Evolutionary conservation across 2,329 filamentous ascomycete species (phyloP).

Genomic region (Zelopaecilomyces penicillatus): DNA sequence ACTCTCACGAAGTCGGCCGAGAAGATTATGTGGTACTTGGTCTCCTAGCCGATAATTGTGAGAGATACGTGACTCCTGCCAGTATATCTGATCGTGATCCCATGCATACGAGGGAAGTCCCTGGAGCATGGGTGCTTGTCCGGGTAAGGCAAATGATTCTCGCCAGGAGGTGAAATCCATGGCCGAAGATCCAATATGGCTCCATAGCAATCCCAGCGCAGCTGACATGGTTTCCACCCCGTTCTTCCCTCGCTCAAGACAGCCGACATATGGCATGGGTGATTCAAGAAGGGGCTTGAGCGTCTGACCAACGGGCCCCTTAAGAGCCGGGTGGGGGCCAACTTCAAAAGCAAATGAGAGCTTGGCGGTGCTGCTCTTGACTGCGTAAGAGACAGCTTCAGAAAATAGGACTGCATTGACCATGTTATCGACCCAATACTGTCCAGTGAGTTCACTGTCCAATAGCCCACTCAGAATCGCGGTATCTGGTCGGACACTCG

Average conservation of each 20-base stretch:
- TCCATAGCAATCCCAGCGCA: neutral
- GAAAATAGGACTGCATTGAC: neutral
- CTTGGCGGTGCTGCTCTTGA: neutral
- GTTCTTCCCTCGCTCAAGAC: neutral
- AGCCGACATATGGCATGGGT: neutral
- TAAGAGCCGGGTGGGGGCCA: slow-evolving; percentile 1
- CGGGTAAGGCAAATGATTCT: neutral
- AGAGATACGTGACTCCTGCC: slow-evolving; percentile 1
- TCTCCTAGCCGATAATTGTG: neutral
- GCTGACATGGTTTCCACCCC: neutral
- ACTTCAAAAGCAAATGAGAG: neutral
- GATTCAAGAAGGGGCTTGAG: neutral
- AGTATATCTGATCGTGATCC: neutral
- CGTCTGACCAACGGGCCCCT: neutral
- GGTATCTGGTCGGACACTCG: neutral
- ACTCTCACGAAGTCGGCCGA: slow-evolving; percentile 18
- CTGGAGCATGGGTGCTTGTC: neutral
- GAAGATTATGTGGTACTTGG: slow-evolving; percentile 24
- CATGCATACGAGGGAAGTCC: slow-evolving; percentile 1
- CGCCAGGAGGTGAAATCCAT: neutral
- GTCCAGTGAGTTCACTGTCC: neutral
- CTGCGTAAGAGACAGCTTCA: neutral
- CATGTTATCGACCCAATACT: slow-evolving; percentile 1
- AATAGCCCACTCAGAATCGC: neutral
- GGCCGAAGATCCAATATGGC: neutral